Base-by-base conservation (phyloP, 169 alveolate genomes). In the Eimeria maxima region DNA sequence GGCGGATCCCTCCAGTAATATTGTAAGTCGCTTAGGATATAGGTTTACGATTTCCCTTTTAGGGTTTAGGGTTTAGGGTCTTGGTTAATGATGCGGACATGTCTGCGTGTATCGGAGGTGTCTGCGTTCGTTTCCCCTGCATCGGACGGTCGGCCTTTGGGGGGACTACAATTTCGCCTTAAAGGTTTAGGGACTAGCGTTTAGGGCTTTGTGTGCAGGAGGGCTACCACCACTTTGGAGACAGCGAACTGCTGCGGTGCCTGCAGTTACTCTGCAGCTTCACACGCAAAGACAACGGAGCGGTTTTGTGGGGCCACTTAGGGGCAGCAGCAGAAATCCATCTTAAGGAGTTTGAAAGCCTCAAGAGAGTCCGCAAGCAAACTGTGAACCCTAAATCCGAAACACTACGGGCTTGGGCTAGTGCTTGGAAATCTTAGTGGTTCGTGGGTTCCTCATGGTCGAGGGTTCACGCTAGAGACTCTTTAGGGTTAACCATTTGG, bases 151-250 rank as follows among this genome's bases (percentile, higher is more conserved):
- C 11, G 73, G 38, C 18, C 38, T 63, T 8, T 50, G n/a, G n/a
- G 57, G 18, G 57, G 57, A 44, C 14, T 55, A 24, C 11, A 13
- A 33, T 78, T 53, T 78, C 16, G 65, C 6, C 16, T 78, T 65
- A 6, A n/a, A 7, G 16, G 38, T 22, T 20, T 65, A 65, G 74
- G 74, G 74, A 24, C 7, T 65, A 24, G 14, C 42, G 38, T n/a
- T 65, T 65, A 24, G 74, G 38, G 74, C 11, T 47, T 83, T n/a
- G 29, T 44, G 57, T 63, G 24, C 78, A 94, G 96, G 96, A 81
- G 38, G 95, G 90, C 42, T 94, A 47, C 80, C 96, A 94, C 65
- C 90, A 67, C 90, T 94, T 42, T 67, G 96, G 96, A 27, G 96
- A 94, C 44, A 94, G 96, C 67, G 96, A 94, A 18, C 74, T 94